Evolutionary conservation across 495 filamentous ascomycete species (phyloP).

Genomic region (Cladorrhinum samala): DNA sequence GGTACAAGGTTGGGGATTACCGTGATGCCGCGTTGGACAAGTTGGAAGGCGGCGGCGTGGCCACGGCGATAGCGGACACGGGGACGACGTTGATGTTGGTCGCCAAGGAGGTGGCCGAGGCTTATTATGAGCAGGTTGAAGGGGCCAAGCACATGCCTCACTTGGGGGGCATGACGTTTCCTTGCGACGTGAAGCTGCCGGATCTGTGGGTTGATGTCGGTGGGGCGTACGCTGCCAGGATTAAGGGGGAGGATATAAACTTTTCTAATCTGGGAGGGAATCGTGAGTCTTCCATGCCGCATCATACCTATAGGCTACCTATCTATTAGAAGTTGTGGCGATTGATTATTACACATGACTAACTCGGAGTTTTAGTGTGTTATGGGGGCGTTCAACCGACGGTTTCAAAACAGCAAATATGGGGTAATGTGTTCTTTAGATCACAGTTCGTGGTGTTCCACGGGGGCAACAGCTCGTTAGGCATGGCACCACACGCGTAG

Average conservation of each 20-base stretch:
- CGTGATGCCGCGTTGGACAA: constrained; percentile 22
- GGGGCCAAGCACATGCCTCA: constrained; percentile 44
- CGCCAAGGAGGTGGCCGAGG: constrained; percentile 50
- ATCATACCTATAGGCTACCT: too few species aligned
- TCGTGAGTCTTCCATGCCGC: constrained; percentile 38
- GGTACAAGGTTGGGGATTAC: constrained; percentile 50
- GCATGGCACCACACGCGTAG: constrained; percentile 52
- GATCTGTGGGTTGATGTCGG: constrained; percentile 63
- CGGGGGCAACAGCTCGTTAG: constrained; percentile 52
- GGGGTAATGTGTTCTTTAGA: constrained; percentile 76
- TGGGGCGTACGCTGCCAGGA: constrained; percentile 48
- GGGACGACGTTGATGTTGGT: constrained; percentile 70
- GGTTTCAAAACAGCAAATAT: constrained; percentile 56
- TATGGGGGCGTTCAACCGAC: constrained; percentile 68
- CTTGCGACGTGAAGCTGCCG: constrained; percentile 56
- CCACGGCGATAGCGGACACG: constrained; percentile 57
- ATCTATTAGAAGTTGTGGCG: too few species aligned
- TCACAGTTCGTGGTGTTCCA: constrained; percentile 77
- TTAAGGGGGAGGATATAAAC: constrained; percentile 62
- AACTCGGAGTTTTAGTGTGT: constrained; percentile 44
- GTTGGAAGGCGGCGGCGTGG: constrained; percentile 34
- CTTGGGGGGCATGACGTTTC: constrained; percentile 59
- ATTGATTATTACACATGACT: too few species aligned
- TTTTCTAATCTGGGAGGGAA: constrained; percentile 51
- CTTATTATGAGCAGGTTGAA: constrained; percentile 58